These are phyloP conservation scores for Mimosa bimucronata DNA, from an alignment of 306 rosid species.

Conservation along the genomic window DNA sequence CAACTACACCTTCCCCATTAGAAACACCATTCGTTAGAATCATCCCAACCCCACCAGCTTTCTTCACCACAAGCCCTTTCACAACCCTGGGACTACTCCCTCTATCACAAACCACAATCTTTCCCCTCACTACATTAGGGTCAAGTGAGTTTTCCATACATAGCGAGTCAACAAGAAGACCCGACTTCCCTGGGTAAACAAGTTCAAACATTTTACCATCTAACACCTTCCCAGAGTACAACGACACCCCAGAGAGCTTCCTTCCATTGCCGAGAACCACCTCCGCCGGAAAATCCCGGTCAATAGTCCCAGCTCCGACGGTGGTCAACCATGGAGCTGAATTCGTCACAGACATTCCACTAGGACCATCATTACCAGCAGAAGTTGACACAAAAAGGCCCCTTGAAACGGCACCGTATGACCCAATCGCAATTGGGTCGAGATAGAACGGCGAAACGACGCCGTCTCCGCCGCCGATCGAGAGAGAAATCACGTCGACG, in stretches of 20 bases:
- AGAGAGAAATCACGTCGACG: constrained; percentile 80
- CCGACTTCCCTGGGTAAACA: constrained; percentile 81
- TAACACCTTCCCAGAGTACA: constrained; percentile 69
- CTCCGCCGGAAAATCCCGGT: constrained; percentile 78
- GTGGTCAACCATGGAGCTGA: constrained; percentile 86
- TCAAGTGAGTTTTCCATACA: constrained; percentile 88
- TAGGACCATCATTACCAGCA: constrained; percentile 86
- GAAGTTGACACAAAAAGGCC: constrained; percentile 85
- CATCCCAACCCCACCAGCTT: constrained; percentile 93
- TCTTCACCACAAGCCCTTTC: constrained; percentile 80
- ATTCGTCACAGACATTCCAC: constrained; percentile 80
- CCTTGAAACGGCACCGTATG: constrained; percentile 74
- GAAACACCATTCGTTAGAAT: constrained; percentile 75
- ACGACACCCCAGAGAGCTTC: constrained; percentile 69
- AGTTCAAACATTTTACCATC: constrained; percentile 66
- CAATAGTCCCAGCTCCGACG: constrained; percentile 91
- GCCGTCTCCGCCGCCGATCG: constrained; percentile 89
- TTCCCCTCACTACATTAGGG: constrained; percentile 63
- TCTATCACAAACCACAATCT: constrained; percentile 81
- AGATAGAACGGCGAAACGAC: constrained; percentile 75
- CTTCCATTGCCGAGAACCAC: constrained; percentile 64
- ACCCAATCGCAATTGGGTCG: constrained; percentile 88
- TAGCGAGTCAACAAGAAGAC: constrained; percentile 63
- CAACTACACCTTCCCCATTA: constrained; percentile 85
- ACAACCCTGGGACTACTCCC: constrained; percentile 86